A percentile compares a stretch with the other conserved stretches of the same genome.
Evolutionary conservation across 768 basidiomycete genomes (phyloP).

Genomic region (Xanthoconium stramineum): DNA sequence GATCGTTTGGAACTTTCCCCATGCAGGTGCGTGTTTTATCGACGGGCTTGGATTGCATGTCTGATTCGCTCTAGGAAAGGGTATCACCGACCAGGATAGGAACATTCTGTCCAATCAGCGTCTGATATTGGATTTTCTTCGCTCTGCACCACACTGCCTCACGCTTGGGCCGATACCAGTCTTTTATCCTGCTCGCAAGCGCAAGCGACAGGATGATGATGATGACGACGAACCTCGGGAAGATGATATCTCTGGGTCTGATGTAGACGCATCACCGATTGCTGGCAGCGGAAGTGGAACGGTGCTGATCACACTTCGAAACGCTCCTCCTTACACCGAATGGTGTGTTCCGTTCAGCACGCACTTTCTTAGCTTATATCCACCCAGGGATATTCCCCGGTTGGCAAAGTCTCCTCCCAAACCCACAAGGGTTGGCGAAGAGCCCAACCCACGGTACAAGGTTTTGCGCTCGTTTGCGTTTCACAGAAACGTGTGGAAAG

Average conservation of each 20-base stretch:
- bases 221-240: constrained; percentile 41
- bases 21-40: constrained; percentile 61
- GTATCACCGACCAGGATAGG: constrained; percentile 89
- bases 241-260: constrained; percentile 14
- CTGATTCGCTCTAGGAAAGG: constrained; percentile 53
- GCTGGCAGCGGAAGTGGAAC: constrained; percentile 51
- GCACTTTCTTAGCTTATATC: constrained; percentile 9
- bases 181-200: constrained; percentile 38
- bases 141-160: constrained; percentile 64
- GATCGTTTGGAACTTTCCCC: constrained; percentile 95
- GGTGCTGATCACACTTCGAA: constrained; percentile 81
- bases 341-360: constrained; percentile 51
- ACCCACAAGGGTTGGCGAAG: constrained; percentile 41
- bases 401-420: constrained; percentile 73
- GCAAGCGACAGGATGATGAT: constrained; percentile 39
- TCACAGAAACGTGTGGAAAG: constrained; percentile 64
- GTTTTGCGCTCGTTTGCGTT: constrained; percentile 82
- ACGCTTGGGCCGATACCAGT: constrained; percentile 53
- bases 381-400: constrained; percentile 66
- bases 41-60: background rate
- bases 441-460: constrained; percentile 63
- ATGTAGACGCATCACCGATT: constrained; percentile 4
- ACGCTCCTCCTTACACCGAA: constrained; percentile 80
- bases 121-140: constrained; percentile 77
- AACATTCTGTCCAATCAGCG: constrained; percentile 90